Percentiles rank a stretch among this genome's conserved stretches.
Conservation (phyloP, 352 stramenopile species). For the Pythium dissotocum region DNA sequence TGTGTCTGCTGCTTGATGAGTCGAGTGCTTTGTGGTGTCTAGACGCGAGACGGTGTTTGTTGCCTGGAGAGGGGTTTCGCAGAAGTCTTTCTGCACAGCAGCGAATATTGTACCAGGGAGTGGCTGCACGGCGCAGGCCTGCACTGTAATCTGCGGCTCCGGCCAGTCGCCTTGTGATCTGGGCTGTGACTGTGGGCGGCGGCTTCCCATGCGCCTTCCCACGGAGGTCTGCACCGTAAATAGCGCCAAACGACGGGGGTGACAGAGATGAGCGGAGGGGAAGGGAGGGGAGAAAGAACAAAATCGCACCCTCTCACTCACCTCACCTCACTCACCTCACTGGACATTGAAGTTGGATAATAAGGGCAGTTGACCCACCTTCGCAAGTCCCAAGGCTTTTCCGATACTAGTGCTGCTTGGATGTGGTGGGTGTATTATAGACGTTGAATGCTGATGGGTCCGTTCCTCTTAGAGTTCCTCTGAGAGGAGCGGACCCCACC, state of each 20-base stretch:
- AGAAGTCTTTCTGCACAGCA: neutral
- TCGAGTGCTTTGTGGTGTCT: neutral
- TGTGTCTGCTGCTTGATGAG: neutral
- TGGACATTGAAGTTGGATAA: conserved; percentile 2
- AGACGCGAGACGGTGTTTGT: neutral
- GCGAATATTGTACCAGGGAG: neutral
- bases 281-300: neutral
- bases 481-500: neutral
- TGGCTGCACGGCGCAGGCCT: neutral
- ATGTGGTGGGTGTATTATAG: neutral
- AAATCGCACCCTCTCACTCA: neutral
- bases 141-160: neutral
- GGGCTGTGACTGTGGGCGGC: neutral
- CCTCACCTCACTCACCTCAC: neutral
- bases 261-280: neutral
- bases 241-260: neutral
- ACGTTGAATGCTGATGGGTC: neutral
- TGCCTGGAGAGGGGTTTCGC: neutral
- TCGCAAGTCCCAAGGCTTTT: neutral
- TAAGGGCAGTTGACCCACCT: neutral
- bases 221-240: neutral
- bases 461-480: neutral
- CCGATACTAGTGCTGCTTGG: neutral
- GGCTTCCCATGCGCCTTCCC: neutral
- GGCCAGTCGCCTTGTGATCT: neutral